Conservation (phyloP, 768 basidiomycete genomes). For the Naganishia vaughanmartiniae region DNA sequence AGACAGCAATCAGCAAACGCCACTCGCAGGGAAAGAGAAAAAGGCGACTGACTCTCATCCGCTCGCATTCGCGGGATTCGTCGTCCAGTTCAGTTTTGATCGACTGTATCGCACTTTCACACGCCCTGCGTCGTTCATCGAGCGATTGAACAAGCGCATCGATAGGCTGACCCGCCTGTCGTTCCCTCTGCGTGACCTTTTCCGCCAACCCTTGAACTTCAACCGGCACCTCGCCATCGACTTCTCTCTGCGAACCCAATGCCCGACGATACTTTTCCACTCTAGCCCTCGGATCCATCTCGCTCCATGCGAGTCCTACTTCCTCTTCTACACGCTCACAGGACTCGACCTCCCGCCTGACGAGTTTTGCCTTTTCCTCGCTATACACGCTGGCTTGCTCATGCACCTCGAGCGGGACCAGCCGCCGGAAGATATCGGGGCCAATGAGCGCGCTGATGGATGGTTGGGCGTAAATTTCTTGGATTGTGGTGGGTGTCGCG, state of each 20-base stretch:
- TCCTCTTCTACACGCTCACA: slow-evolving; percentile 80
- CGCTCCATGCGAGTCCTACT: slow-evolving; percentile 72
- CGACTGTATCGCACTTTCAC: slow-evolving; percentile 61
- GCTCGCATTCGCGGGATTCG: slow-evolving; percentile 84
- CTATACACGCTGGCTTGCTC: slow-evolving; percentile 95
- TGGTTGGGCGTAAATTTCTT: slow-evolving; percentile 84
- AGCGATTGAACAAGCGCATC: slow-evolving; percentile 70
- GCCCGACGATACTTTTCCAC: slow-evolving; percentile 40
- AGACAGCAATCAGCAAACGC: neutral
- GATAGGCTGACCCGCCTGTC: slow-evolving; percentile 56
- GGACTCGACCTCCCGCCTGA: slow-evolving; percentile 81
- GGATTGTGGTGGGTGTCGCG: slow-evolving; percentile 78
- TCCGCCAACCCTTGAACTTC: slow-evolving; percentile 51
- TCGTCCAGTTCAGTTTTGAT: slow-evolving; percentile 68
- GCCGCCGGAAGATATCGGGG: slow-evolving; percentile 76
- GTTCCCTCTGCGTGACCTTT: slow-evolving; percentile 56
- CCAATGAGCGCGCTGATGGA: slow-evolving; percentile 96
- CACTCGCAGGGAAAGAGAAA: slow-evolving; percentile 30
- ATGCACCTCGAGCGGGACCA: slow-evolving; percentile 90
- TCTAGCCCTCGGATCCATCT: slow-evolving; percentile 72
- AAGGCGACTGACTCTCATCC: slow-evolving; percentile 58
- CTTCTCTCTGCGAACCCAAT: slow-evolving; percentile 51
- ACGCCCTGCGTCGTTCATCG: slow-evolving; percentile 65
- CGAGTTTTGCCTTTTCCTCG: slow-evolving; percentile 95
- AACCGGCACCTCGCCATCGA: slow-evolving; percentile 65